These are phyloP conservation scores for Diutina ranongensis DNA, from an alignment of 1,139 yeast species.

Conservation along the genomic window DNA sequence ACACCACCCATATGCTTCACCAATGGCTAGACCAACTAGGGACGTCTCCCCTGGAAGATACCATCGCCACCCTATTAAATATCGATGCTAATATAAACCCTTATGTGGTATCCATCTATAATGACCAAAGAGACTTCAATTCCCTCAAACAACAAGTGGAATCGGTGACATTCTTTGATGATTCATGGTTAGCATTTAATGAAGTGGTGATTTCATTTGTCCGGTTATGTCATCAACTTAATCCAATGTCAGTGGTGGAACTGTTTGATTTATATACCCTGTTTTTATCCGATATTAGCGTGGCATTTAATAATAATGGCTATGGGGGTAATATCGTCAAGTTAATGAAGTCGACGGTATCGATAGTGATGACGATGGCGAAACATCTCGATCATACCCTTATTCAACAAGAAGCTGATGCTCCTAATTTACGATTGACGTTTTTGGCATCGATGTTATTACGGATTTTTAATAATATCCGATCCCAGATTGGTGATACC, in stretches of 20 bases:
- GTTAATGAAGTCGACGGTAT: constrained; percentile 30
- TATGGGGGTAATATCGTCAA: constrained; percentile 39
- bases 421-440: constrained; percentile 36
- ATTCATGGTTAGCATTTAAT: constrained; percentile 41
- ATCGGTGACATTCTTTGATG: constrained; percentile 16
- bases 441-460: constrained; percentile 47
- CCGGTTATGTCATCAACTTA: constrained; percentile 38
- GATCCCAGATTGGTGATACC: constrained; percentile 39
- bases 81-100: constrained; percentile 9
- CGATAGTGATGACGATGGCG: constrained; percentile 37
- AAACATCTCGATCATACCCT: constrained; percentile 18
- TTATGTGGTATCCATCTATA: constrained; percentile 9
- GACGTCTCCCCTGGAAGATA: not conserved
- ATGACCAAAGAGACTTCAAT: constrained; percentile 8
- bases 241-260: constrained; percentile 44
- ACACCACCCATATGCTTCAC: not conserved
- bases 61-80: constrained; percentile 7
- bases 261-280: constrained; percentile 50
- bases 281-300: constrained; percentile 41
- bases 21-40: not conserved
- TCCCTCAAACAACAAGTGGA: constrained; percentile 13
- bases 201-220: constrained; percentile 41
- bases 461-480: constrained; percentile 50
- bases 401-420: constrained; percentile 35
- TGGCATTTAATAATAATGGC: constrained; percentile 45